Conservation (phyloP, 2,329 filamentous ascomycete species). For the Fusarium algeriense region DNA sequence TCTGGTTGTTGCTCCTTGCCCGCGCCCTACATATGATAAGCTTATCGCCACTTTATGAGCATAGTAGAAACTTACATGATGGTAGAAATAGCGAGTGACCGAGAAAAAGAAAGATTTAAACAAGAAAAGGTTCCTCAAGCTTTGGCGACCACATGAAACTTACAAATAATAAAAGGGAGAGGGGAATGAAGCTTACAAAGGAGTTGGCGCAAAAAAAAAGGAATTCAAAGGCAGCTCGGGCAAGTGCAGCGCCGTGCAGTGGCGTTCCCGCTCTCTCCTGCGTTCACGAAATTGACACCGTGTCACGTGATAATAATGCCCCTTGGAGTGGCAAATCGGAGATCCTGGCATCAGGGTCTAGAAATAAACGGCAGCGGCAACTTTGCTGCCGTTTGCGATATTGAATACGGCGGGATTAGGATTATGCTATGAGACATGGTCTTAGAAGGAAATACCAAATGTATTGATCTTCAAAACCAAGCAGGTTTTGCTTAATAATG, state of each 20-base stretch:
- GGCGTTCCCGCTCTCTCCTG: conserved; percentile 32
- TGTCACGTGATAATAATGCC: conserved; percentile 49
- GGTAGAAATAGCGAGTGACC: background rate
- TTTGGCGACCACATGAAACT: conserved; percentile 15
- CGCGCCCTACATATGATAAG: conserved; percentile 42
- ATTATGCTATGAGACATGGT: background rate
- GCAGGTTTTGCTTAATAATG: background rate
- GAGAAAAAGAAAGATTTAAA: background rate
- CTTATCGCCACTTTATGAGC: conserved; percentile 6
- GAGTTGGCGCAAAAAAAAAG: conserved; percentile 37
- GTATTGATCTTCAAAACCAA: background rate
- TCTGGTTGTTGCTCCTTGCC: conserved; percentile 33
- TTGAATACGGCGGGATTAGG: background rate
- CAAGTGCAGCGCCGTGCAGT: conserved; percentile 39
- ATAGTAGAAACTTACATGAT: conserved; percentile 29
- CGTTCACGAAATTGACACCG: conserved; percentile 49
- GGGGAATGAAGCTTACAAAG: conserved; percentile 7
- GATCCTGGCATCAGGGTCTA: background rate
- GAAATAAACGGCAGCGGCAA: background rate
- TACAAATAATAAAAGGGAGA: conserved; percentile 8
- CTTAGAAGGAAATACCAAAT: background rate
- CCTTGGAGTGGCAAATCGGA: conserved; percentile 9
- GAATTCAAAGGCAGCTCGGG: conserved; percentile 18
- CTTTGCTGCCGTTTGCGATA: background rate
- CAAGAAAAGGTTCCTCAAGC: conserved; percentile 1